Evolutionary conservation across 1,284 basidiomycete species (phyloP).

Genomic region (Ustilago esculenta): DNA sequence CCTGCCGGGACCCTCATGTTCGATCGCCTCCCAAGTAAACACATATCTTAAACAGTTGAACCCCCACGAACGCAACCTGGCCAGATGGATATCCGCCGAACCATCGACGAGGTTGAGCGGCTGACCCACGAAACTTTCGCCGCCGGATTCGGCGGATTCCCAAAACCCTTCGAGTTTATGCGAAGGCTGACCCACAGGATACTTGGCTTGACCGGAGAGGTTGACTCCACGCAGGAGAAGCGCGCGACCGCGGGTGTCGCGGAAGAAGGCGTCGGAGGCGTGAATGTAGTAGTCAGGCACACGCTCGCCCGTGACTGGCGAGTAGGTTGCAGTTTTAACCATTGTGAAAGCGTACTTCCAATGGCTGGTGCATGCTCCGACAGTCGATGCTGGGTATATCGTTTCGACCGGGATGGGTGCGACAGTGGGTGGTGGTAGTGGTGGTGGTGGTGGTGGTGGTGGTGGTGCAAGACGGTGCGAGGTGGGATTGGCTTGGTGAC

Average conservation of each 20-base stretch:
- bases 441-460: too few relatives aligned
- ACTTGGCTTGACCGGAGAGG: conserved; percentile 86
- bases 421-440: too few relatives aligned
- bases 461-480: too few relatives aligned
- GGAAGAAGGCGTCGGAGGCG: conserved; percentile 73
- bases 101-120: conserved; percentile 82
- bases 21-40: conserved; percentile 92
- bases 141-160: conserved; percentile 81
- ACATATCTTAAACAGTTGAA: conserved; percentile 93
- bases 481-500: too few relatives aligned
- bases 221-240: conserved; percentile 91
- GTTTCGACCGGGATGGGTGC: too few relatives aligned
- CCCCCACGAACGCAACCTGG: conserved; percentile 87
- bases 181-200: conserved; percentile 78
- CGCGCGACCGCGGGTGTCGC: conserved; percentile 83
- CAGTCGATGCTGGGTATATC: too few relatives aligned
- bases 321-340: conserved; percentile 5
- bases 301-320: conserved; percentile 38
- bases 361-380: too few relatives aligned
- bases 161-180: conserved; percentile 79
- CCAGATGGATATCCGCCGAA: conserved; percentile 86
- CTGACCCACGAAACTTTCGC: conserved; percentile 77
- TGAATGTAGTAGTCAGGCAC: conserved; percentile 52
- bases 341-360: conserved; percentile 6
- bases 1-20: conserved; percentile 90